Base-by-base conservation (phyloP, 1,284 basidiomycete genomes). In the Ganoderma multipileum region DNA sequence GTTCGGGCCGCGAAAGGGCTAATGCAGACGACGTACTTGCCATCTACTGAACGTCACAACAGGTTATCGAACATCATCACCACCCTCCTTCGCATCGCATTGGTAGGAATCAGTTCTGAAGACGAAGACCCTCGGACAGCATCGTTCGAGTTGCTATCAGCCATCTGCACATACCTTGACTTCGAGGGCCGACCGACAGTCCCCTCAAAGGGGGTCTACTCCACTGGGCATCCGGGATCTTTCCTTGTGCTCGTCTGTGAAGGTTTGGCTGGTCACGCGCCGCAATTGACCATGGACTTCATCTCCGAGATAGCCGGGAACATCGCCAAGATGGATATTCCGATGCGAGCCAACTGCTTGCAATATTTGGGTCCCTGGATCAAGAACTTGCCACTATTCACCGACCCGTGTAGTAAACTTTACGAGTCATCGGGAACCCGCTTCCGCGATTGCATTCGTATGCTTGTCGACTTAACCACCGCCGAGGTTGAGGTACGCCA, bases 351-450 rank as follows among this genome's bases (percentile, higher is more conserved):
- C 36, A 87, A 87, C 64, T 95, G 91, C 74, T 79, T 96, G 23
- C 89, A 92, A 69, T 96, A 95, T 76, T 86, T 96, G 82, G 87
- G 86, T 57, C 94, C 95, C 2, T 97, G 95, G 95, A 85, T 97
- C 59, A 89, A 86, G 77, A 96, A 96, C 75, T 82, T 97, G 2
- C 83, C 88, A 1, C 78, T 83, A 26, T 96, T 94, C 74, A 87
- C 89, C 47, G 91, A 91, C 73, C 91, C 94, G 1, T 87, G 89
- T 1, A 86, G 85, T 71, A 79, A 82, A 33, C 78, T 89, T 28
- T 93, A 87, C 71, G 93, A 95, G 68, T 84, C 87, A 50, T 91
- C 92, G 2, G 90, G 89, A 6, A 87, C 90, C 6, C 86, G 89
- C 72, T 80, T 96, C 26, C 87, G 93, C 14, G 94, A 96, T 76